Percentiles rank a stretch among this genome's conserved stretches.
These are phyloP conservation scores for Coriaria nepalensis DNA, from an alignment of 306 rosid genomes.

Conservation along the genomic window DNA sequence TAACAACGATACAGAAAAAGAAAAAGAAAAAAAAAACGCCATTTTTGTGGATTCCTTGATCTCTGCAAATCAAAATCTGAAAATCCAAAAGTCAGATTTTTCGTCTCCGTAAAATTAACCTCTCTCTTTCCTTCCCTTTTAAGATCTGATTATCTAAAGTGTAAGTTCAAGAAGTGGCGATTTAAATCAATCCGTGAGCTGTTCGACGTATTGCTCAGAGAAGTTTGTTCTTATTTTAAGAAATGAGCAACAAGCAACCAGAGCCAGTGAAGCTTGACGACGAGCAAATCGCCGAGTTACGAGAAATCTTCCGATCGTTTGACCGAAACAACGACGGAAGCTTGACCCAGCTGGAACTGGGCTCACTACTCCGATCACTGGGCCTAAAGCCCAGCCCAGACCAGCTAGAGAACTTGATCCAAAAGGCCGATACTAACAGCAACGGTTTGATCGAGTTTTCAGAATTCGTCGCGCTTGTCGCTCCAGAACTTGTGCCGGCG, in stretches of 20 bases:
- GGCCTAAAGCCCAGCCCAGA: conserved; percentile 80
- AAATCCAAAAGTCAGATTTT: background rate
- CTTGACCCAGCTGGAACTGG: conserved; percentile 72
- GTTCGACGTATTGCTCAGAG: too few species aligned
- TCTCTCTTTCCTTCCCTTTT: too few species aligned
- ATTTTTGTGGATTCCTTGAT: background rate
- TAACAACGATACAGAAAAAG: background rate
- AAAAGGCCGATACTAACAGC: conserved; percentile 63
- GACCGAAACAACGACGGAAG: conserved; percentile 89
- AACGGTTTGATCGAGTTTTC: conserved; percentile 77
- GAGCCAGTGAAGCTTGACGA: conserved; percentile 58
- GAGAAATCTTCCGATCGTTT: conserved; percentile 71
- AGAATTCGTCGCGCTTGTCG: conserved; percentile 59
- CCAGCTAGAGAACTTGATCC: conserved; percentile 54
- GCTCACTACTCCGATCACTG: conserved; percentile 63
- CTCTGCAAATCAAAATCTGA: background rate
- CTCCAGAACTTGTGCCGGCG: conserved; percentile 62
- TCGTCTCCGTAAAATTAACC: background rate
- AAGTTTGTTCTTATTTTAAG: background rate
- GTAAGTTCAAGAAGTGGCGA: background rate
- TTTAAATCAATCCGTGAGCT: background rate
- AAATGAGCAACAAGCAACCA: conserved; percentile 46
- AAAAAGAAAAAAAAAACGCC: background rate
- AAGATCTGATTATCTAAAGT: too few species aligned
- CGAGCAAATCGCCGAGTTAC: conserved; percentile 63